Evolutionary conservation across 495 filamentous ascomycete species (phyloP), one percentile per base, ranked within the genome.

Genomic region (Talaromyces stipitatus): DNA sequence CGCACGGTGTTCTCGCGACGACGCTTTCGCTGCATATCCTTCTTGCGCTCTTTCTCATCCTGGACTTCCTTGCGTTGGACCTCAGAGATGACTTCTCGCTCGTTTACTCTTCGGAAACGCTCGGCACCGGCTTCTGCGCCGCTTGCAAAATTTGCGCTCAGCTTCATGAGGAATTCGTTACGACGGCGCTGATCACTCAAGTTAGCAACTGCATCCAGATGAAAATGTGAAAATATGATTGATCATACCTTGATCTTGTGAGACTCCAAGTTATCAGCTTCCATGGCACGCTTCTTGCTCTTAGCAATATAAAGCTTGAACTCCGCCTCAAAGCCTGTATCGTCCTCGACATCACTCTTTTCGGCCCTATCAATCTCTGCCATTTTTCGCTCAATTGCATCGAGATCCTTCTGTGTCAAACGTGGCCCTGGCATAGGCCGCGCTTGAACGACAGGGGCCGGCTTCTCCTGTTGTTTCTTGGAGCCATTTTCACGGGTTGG

Each of bases 31-130:
- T 99, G 94, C 88, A 97, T 96, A 60, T 97, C 94, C 75, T 99
- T 99, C 79, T 99, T 99, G 26, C 95, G 90, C 71, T 97, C 95
- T 69, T 97, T 99, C 67, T 99, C 94, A 50, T 94, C 91, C 56
- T 88, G 87, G 7, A 96, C 78, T 66, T 97, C 94, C 60, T 88
- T 89, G 55, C 88, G 85, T 58, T 94, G 88, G 1, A 98, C 92
- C 62, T 95, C 86, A 45, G 87, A 81, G 53, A 91, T 77, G 16
- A 92, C 94, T 12, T 84, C 85, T 4, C 83, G 77, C 63, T 85
- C 83, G 61, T 87, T 77, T 28, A 65, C 63, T n/a, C 68, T 61
- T 51, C 79, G 69, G 62, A 83, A 87, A 28, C 78, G 73, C 18
- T 81, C 73, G 47, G 75, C 76, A 26, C 80, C 82, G 4, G 69